Evolutionary conservation across 345 rosid genomes (phyloP).

Genomic region (Gossypium turneri): DNA sequence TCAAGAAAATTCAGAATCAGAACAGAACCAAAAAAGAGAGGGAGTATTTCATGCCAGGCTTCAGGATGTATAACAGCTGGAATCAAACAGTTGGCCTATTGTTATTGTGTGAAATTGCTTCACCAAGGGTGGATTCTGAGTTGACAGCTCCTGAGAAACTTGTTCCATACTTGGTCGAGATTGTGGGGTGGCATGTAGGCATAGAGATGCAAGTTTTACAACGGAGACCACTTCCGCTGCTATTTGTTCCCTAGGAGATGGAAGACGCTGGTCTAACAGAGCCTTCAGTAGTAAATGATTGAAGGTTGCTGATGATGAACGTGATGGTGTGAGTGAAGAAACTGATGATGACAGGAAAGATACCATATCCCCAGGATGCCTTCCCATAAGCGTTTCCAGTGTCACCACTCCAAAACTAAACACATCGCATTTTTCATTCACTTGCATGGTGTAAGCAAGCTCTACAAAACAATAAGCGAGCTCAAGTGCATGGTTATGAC

Average conservation of each 20-base stretch:
- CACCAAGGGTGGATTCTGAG: neutral
- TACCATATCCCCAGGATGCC: neutral
- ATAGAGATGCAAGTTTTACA: neutral
- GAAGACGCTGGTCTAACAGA: neutral
- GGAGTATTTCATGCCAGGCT: neutral
- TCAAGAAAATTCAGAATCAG: neutral
- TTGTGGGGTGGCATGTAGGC: neutral
- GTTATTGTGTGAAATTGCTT: neutral
- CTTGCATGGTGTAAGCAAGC: neutral
- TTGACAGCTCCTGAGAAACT: slow-evolving; percentile 6
- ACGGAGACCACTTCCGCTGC: neutral
- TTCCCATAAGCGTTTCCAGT: neutral
- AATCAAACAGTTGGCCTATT: neutral
- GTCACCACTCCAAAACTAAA: neutral
- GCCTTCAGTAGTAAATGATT: neutral
- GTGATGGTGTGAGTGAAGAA: neutral
- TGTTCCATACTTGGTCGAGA: neutral
- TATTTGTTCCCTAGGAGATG: neutral
- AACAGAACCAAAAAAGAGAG: neutral
- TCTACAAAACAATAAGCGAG: neutral
- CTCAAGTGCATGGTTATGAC: neutral
- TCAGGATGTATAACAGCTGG: neutral
- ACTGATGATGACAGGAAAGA: neutral
- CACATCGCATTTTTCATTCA: neutral
- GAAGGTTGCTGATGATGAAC: neutral